Conservation (phyloP, 495 filamentous ascomycete genomes). For the Penicillium chermesinum region DNA sequence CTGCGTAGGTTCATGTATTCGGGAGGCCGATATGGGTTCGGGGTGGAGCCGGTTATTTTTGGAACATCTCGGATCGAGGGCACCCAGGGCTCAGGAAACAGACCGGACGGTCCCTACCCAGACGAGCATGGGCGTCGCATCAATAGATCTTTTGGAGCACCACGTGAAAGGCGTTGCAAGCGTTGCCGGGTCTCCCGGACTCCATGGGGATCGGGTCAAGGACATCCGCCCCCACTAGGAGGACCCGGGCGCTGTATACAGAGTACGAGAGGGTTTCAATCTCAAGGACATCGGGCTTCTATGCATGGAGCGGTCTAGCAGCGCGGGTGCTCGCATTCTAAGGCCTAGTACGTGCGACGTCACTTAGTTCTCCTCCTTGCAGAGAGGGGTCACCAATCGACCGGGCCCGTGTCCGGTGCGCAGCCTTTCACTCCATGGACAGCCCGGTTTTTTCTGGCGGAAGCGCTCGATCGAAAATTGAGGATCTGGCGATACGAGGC, state of each 20-base stretch:
- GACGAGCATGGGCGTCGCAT: too few species aligned
- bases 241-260: not conserved
- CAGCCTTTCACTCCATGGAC: not conserved
- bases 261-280: not conserved
- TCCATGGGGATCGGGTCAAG: slow-evolving; percentile 8
- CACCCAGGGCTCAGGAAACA: too few species aligned
- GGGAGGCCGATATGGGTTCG: slow-evolving; percentile 1
- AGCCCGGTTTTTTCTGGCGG: too few species aligned
- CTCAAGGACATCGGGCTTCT: too few species aligned
- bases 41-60: slow-evolving; percentile 11
- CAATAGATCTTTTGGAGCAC: too few species aligned
- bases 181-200: not conserved
- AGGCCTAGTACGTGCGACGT: slow-evolving; percentile 6
- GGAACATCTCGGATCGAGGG: slow-evolving; percentile 6
- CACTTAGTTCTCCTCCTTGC: slow-evolving; percentile 12
- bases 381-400: not conserved
- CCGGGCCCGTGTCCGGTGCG: not conserved
- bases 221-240: slow-evolving; percentile 4
- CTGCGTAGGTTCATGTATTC: not conserved
- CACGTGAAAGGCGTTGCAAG: too few species aligned
- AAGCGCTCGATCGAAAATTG: too few species aligned
- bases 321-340: not conserved
- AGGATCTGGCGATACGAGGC: too few species aligned
- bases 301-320: too few species aligned
- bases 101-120: too few species aligned